phyloP scores from a whole-genome alignment of 1,139 yeast genomes.

The Hanseniaspora gamundiae region DNA sequence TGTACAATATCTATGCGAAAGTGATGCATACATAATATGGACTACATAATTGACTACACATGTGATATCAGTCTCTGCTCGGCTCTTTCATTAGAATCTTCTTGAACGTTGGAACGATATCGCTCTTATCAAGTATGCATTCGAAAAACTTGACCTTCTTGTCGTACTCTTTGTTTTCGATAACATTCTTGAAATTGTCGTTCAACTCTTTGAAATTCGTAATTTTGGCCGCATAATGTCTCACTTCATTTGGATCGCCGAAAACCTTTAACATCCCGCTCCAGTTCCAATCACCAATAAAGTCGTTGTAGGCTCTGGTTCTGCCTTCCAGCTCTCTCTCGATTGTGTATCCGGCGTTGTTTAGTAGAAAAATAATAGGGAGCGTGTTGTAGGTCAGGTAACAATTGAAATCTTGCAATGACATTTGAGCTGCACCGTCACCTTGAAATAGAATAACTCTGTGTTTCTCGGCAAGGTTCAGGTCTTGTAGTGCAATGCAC shows the following conservation, averaged over 20 bases:
- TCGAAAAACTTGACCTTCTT: constrained; percentile 43
- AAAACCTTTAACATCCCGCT: constrained; percentile 48
- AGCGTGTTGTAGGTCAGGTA: constrained; percentile 46
- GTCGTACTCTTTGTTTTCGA: constrained; percentile 19
- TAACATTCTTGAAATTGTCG: constrained; percentile 28
- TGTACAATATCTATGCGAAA: too few relatives aligned
- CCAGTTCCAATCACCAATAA: constrained; percentile 74
- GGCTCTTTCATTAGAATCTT: constrained; percentile 2
- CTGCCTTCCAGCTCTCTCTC: constrained; percentile 79
- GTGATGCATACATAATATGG: too few relatives aligned
- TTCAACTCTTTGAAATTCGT: constrained; percentile 27
- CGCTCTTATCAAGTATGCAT: constrained; percentile 42
- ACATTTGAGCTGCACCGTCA: constrained; percentile 89
- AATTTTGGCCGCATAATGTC: constrained; percentile 25
- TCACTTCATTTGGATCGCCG: constrained; percentile 45
- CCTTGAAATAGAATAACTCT: constrained; percentile 68
- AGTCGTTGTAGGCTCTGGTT: constrained; percentile 63
- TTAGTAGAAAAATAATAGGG: constrained; percentile 57
- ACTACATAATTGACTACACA: too few relatives aligned
- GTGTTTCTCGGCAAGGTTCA: constrained; percentile 27
- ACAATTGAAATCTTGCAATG: constrained; percentile 68
- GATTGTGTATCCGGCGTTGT: constrained; percentile 78
- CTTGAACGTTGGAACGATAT: constrained; percentile 47
- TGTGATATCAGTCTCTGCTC: too few relatives aligned
- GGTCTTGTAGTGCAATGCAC: constrained; percentile 53